Percentiles rank a stretch among this genome's conserved stretches.
These are phyloP conservation scores for Coemansia sp. DNA, from an alignment of 192 early-diverging fungal species.

Conservation along the genomic window DNA sequence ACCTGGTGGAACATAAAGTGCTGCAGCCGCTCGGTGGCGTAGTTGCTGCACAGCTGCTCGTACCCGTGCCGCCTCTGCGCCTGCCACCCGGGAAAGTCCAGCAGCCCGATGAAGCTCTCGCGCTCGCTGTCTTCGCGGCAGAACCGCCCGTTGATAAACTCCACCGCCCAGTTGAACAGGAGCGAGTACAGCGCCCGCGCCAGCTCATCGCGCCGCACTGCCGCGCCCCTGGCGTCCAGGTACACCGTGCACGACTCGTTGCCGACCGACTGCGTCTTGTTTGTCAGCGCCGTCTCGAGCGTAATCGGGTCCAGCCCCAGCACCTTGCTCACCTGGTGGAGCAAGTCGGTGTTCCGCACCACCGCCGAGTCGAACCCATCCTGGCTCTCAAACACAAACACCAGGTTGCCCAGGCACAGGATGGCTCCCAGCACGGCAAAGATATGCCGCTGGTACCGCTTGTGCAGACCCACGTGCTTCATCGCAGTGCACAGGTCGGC, in stretches of 20 bases:
- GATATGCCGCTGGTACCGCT: constrained; percentile 77
- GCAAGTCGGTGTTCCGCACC: constrained; percentile 72
- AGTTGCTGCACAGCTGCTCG: constrained; percentile 75
- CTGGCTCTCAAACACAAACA: constrained; percentile 69
- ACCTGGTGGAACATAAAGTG: constrained; percentile 68
- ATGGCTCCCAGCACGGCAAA: constrained; percentile 83
- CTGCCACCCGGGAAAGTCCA: constrained; percentile 84
- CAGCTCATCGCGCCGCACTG: constrained; percentile 67
- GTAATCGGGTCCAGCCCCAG: constrained; percentile 71
- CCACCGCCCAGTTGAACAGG: constrained; percentile 79
- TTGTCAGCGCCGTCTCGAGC: constrained; percentile 76
- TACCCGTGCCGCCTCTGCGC: constrained; percentile 39
- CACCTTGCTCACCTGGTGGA: constrained; percentile 76
- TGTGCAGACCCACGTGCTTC: constrained; percentile 80
- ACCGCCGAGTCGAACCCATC: constrained; percentile 77
- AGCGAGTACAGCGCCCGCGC: constrained; percentile 78
- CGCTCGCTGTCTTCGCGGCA: constrained; percentile 61
- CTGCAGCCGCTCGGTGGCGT: constrained; percentile 85
- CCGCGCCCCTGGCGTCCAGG: constrained; percentile 70
- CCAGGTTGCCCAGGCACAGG: constrained; percentile 83
- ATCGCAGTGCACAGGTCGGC: constrained; percentile 73
- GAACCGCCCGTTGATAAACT: constrained; percentile 79
- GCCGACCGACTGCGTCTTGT: constrained; percentile 78
- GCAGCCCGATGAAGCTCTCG: constrained; percentile 75
- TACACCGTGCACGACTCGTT: constrained; percentile 80